Base-by-base conservation (phyloP, 116 monocot genomes). In the Phalaenopsis hybrid region DNA sequence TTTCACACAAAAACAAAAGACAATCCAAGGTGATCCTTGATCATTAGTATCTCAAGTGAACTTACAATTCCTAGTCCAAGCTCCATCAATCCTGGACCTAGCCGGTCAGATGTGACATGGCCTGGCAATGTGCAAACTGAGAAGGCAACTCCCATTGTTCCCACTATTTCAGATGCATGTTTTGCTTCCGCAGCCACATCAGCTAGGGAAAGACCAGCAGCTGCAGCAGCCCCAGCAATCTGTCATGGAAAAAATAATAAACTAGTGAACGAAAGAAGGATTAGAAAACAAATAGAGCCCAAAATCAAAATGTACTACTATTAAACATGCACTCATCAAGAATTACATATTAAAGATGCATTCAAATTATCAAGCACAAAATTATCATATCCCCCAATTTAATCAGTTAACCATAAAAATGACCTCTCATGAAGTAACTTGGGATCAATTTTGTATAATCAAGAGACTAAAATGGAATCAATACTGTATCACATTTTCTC, bases 141-240 rank as follows among this genome's bases (percentile, higher is more conserved):
- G 73, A 92, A 83, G 44, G 97, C 94, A 87, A 97, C 90, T 85
- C 94, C 97, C 97, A 97, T 94, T 45, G 97, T 97, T 78, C 97
- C 97, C 17, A 97, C 90, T 80, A 90, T 63, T 84, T 91, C 92
- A 80, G 97, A 87, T 89, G 97, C 94, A 86, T 86, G 87, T 43
- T 92, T 90, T 86, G 97, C 94, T 89, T 94, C 94, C 87, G 82
- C 90, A 80, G 92, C 20, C 86, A 97, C 97, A 46, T 92, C 91
- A 83, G 81, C 67, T 88, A 97, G 91, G 57, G 90, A 90, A 78
- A 90, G 88, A 69, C 97, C 97, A 79, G 94, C 89, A 81, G 90
- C 92, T 43, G 94, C 94, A 69, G 97, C 97, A 52, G 97, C 94
- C 25, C 97, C 97, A 88, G 97, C 97, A 86, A 97, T 83, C 97